Conservation (phyloP, 768 basidiomycete species). For the Trametes cingulata region DNA sequence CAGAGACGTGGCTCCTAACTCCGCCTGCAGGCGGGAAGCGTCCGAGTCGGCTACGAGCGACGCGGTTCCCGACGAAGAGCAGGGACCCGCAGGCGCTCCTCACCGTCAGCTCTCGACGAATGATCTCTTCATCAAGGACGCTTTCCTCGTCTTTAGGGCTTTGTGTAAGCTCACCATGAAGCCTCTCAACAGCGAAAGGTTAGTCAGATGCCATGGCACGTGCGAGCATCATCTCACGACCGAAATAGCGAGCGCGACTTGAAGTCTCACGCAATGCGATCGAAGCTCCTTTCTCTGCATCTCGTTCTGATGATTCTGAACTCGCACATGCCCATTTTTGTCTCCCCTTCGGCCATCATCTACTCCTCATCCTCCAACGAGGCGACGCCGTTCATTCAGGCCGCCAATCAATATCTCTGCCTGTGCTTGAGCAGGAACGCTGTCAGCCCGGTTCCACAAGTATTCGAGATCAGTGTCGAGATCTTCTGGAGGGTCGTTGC, state of each 20-base stretch:
- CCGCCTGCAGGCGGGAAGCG: conserved; percentile 1
- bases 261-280: conserved; percentile 96
- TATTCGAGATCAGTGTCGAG: conserved; percentile 97
- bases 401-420: conserved; percentile 95
- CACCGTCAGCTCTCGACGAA: conserved; percentile 61
- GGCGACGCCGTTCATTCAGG: conserved; percentile 87
- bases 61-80: conserved; percentile 15
- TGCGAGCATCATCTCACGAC: conserved; percentile 16
- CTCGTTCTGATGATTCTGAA: conserved; percentile 90
- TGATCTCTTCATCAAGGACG: conserved; percentile 95
- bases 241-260: conserved; percentile 82
- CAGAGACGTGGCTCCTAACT: not conserved
- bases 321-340: conserved; percentile 88
- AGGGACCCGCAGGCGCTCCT: conserved; percentile 11
- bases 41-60: conserved; percentile 27
- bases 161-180: conserved; percentile 99
- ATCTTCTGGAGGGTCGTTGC: conserved; percentile 97
- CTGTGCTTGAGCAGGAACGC: conserved; percentile 92
- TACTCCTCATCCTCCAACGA: conserved; percentile 89
- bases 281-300: conserved; percentile 91
- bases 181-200: conserved; percentile 92
- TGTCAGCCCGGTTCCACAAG: conserved; percentile 91
- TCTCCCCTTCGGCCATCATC: conserved; percentile 86
- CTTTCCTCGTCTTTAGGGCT: conserved; percentile 95
- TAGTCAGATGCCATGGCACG: conserved; percentile 18